Conservation (phyloP, 345 rosid species). For the Eucalyptus polyanthemos region DNA sequence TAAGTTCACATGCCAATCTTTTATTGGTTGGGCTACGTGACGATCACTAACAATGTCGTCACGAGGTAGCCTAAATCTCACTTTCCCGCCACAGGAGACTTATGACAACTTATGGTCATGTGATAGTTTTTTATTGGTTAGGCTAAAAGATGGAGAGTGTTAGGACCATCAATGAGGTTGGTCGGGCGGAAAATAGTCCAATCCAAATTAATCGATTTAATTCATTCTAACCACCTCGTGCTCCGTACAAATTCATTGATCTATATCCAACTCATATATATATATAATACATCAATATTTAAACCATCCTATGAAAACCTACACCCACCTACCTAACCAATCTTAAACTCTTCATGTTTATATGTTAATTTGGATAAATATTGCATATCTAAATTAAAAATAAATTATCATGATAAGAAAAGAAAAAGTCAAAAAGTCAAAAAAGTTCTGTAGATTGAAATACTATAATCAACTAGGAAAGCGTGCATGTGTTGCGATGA, state of each 20-base stretch:
- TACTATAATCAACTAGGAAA: neutral
- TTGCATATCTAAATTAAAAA: neutral
- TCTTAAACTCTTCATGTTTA: neutral
- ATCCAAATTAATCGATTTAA: too few relatives aligned
- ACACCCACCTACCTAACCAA: neutral
- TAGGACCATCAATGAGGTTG: too few relatives aligned
- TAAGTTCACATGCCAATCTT: too few relatives aligned
- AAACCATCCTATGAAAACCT: neutral
- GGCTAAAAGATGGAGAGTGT: too few relatives aligned
- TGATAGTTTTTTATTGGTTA: too few relatives aligned
- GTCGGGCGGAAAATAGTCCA: fast-evolving
- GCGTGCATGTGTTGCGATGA: neutral
- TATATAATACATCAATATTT: neutral
- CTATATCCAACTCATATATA: neutral
- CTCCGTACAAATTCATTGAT: fast-evolving
- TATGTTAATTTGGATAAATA: neutral
- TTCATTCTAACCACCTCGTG: too few relatives aligned
- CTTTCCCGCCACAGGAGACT: too few relatives aligned
- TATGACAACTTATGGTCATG: too few relatives aligned
- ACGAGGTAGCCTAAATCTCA: too few relatives aligned
- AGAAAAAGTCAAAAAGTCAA: neutral
- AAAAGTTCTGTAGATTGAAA: neutral
- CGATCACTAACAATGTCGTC: too few relatives aligned
- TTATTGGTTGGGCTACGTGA: too few relatives aligned
- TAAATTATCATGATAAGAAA: neutral